A percentile compares a stretch with the other conserved stretches of the same genome.
These are phyloP conservation scores for Neurospora sp. DNA, from an alignment of 495 filamentous ascomycete genomes.

Conservation along the genomic window DNA sequence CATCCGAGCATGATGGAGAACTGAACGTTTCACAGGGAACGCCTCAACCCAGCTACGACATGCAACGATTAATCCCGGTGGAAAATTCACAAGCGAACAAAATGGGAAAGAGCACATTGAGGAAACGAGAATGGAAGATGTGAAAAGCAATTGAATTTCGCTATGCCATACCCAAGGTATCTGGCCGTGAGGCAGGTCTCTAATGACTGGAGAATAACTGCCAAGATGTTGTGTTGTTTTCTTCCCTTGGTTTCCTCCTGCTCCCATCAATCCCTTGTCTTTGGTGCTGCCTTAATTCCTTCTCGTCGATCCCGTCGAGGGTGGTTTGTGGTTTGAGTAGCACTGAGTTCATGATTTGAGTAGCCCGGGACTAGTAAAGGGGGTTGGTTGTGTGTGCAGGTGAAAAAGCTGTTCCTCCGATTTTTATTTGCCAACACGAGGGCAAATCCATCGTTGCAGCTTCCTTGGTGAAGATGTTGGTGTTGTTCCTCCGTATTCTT, in stretches of 20 bases:
- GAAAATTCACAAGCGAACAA: too few species aligned
- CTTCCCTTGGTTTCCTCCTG: too few species aligned
- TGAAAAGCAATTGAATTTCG: not conserved
- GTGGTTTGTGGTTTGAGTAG: not conserved
- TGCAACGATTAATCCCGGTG: not conserved
- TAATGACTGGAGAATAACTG: not conserved
- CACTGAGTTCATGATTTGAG: not conserved
- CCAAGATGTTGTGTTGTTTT: not conserved
- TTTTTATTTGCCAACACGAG: not conserved
- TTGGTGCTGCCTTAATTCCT: not conserved
- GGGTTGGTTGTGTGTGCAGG: not conserved
- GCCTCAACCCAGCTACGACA: not conserved
- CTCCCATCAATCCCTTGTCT: not conserved
- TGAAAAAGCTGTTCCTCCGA: not conserved
- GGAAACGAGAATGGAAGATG: not conserved
- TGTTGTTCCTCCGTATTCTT: not conserved
- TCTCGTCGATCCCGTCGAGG: not conserved
- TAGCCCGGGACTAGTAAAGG: not conserved
- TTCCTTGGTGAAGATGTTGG: too few species aligned
- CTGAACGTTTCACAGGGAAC: not conserved
- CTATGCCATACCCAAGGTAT: not conserved
- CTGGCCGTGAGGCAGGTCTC: not conserved
- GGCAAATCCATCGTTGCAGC: not conserved
- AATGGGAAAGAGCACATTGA: not conserved
- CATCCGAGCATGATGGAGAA: not conserved